Evolutionary conservation across 2,329 filamentous ascomycete genomes (phyloP), one percentile per base, ranked within the genome.

Genomic region (Diplodia intermedia): DNA sequence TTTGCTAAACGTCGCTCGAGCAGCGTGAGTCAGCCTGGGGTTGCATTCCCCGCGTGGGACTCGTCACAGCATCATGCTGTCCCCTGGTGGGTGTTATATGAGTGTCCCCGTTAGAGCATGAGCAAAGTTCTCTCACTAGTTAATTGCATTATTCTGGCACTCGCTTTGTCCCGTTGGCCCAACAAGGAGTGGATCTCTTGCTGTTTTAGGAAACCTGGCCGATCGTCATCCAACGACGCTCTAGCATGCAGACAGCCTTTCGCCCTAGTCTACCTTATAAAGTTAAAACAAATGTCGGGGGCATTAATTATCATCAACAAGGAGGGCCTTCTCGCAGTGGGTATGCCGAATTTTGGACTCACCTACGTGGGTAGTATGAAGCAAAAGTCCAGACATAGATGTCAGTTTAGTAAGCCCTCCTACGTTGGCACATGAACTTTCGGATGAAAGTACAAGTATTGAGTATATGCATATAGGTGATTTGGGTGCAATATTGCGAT

Each of bases 171-270:
- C 31, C 31, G 11, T 63, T 52, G 29, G 20, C 47, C 40, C 12
- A 4, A 49, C 31, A 15, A 33, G 47, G n/a, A 23, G 57, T 20
- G 43, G 43, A 63, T 38, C 60, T 52, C 18, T 31, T 33, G 29
- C 60, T 36, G 26, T 47, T 52, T 63, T 63, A 9, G 43, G 60
- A 14, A 53, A 63, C 11, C 47, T 18, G 60, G 47, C 60, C 60
- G 60, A 63, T 36, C 47, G 14, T 38, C 29, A 23, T 38, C 60
- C 60, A 49, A 52, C 47, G 31, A 31, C 47, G 20, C 43, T 33
- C 15, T 47, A n/a, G 23, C 60, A 6, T 11, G 31, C 20, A 23
- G n/a, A 49, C 57, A 50, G 12, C 47, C 7, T 29, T 26, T 15
- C 52, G 12, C 29, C 50, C 31, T 63, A 14, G 20, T 31, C 26